Evolutionary conservation across 768 basidiomycete genomes (phyloP).

Genomic region (Mycena epipterygia): DNA sequence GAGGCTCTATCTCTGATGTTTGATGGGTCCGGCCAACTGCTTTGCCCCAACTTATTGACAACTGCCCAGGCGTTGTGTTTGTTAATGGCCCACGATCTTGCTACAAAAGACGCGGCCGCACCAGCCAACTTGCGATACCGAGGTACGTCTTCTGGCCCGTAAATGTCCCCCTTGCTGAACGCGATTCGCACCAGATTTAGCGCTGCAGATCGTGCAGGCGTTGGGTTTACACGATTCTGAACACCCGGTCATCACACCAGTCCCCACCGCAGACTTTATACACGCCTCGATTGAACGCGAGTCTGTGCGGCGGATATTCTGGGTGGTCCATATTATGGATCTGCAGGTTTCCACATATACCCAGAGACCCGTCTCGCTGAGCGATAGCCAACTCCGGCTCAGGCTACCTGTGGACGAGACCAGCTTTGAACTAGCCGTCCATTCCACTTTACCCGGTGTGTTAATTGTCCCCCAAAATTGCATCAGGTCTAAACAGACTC

Average conservation of each 20-base stretch:
- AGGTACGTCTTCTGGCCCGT: slow-evolving; percentile 51
- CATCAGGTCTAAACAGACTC: not conserved
- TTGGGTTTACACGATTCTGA: slow-evolving; percentile 77
- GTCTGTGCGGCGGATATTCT: slow-evolving; percentile 85
- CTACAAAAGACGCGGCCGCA: slow-evolving; percentile 56
- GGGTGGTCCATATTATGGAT: slow-evolving; percentile 79
- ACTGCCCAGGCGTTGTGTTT: slow-evolving; percentile 84
- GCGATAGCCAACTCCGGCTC: slow-evolving; percentile 64
- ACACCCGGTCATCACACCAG: slow-evolving; percentile 69
- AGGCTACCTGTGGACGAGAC: slow-evolving; percentile 87
- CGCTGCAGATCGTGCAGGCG: slow-evolving; percentile 75
- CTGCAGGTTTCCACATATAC: slow-evolving; percentile 52
- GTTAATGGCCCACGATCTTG: slow-evolving; percentile 76
- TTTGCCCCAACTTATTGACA: slow-evolving; percentile 72
- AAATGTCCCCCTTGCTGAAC: not conserved
- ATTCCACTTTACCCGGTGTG: slow-evolving; percentile 67
- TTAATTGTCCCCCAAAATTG: slow-evolving; percentile 34
- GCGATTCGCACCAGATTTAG: slow-evolving; percentile 60
- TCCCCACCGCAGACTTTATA: slow-evolving; percentile 71
- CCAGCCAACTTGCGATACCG: slow-evolving; percentile 62
- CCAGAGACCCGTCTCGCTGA: slow-evolving; percentile 35
- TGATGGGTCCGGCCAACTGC: slow-evolving; percentile 73
- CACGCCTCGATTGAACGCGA: slow-evolving; percentile 79
- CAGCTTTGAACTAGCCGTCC: slow-evolving; percentile 80
- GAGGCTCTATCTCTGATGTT: slow-evolving; percentile 80